phyloP scores from a whole-genome alignment of 2,329 filamentous ascomycete genomes.

The Aureobasidium sp. region DNA sequence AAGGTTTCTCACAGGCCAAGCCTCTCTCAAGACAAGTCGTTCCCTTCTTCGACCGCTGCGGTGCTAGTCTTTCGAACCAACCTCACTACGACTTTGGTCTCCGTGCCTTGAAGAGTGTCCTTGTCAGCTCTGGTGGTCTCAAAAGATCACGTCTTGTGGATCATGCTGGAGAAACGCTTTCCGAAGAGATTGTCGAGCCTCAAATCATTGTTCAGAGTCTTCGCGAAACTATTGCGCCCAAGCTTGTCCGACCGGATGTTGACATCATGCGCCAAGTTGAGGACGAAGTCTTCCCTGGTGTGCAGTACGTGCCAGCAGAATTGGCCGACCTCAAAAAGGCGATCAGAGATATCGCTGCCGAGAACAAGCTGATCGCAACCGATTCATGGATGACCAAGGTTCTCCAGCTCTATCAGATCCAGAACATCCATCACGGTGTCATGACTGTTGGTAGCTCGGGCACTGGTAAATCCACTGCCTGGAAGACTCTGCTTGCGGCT shows the following conservation, averaged over 20 bases:
- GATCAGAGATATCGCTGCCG: constrained; percentile 73
- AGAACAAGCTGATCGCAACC: constrained; percentile 81
- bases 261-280: constrained; percentile 83
- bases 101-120: constrained; percentile 94
- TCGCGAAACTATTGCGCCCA: constrained; percentile 95
- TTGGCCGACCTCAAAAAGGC: constrained; percentile 71
- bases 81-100: constrained; percentile 98
- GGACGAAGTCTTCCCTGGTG: constrained; percentile 77
- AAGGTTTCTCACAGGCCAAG: constrained; percentile 97
- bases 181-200: constrained; percentile 72
- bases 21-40: constrained; percentile 89
- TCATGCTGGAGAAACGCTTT: constrained; percentile 46
- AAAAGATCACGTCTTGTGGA: constrained; percentile 73
- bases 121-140: constrained; percentile 93
- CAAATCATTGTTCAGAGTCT: constrained; percentile 99
- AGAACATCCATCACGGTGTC: constrained; percentile 95
- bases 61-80: constrained; percentile 78
- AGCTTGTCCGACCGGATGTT: constrained; percentile 88
- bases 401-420: constrained; percentile 94
- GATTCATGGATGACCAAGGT: constrained; percentile 98
- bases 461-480: constrained; percentile 93
- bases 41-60: constrained; percentile 94
- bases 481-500: constrained; percentile 86
- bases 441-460: constrained; percentile 99
- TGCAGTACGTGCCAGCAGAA: constrained; percentile 86